Evolutionary conservation across 2,329 filamentous ascomycete species (phyloP).

Genomic region (Fusarium tuaranense): DNA sequence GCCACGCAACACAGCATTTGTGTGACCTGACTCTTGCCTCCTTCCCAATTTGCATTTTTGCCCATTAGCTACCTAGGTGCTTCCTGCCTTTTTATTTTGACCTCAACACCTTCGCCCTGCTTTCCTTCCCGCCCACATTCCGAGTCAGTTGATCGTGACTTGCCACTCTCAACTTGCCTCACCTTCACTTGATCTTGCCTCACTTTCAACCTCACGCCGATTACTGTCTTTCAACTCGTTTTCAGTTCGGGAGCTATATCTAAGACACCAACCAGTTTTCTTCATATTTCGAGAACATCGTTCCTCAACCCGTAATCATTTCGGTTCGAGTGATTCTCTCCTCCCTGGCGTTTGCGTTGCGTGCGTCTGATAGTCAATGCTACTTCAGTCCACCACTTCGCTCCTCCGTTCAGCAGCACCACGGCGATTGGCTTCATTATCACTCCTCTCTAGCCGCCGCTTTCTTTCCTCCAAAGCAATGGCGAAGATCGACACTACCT

Average conservation of each 20-base stretch:
- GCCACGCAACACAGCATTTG: neutral
- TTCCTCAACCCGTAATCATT: neutral
- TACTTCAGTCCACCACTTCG: conserved; percentile 38
- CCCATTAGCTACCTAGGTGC: neutral
- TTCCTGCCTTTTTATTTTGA: neutral
- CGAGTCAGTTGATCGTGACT: neutral
- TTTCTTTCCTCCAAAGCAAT: conserved; percentile 43
- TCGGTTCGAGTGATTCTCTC: conserved; percentile 17
- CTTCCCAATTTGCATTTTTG: neutral
- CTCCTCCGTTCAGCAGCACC: conserved; percentile 37
- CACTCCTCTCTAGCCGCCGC: conserved; percentile 22
- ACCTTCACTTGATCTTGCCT: neutral
- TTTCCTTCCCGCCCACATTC: neutral
- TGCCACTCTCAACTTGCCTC: neutral
- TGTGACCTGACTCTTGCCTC: conserved; percentile 3
- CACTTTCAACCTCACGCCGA: neutral
- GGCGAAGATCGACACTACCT: conserved; percentile 76
- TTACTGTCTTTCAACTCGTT: neutral
- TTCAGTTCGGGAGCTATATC: neutral
- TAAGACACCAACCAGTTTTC: neutral
- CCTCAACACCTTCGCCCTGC: neutral
- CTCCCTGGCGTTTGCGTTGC: conserved; percentile 22
- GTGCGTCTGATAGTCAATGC: conserved; percentile 40
- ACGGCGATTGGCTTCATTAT: conserved; percentile 23
- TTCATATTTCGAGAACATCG: neutral